Evolutionary conservation across 257 asterid genomes (phyloP).

Genomic region (Henckelia pumila): DNA sequence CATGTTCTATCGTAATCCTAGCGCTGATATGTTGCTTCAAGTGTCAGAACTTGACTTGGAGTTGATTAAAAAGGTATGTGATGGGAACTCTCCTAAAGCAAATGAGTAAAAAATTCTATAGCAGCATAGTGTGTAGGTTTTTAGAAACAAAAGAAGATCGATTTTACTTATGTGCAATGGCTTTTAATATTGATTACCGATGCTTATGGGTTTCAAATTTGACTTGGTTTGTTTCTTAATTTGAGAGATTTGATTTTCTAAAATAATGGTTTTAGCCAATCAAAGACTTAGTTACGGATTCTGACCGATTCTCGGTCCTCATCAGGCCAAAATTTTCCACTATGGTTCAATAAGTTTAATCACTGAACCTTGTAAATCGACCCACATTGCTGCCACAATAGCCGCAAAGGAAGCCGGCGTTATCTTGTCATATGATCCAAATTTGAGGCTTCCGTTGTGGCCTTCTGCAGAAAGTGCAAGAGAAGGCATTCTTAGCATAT

Average conservation of each 20-base stretch:
- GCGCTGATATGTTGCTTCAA: conserved; percentile 93
- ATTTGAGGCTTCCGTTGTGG: conserved; percentile 97
- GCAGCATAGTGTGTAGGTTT: background rate
- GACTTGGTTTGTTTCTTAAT: background rate
- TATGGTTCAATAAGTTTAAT: conserved; percentile 96
- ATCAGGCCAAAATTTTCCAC: conserved; percentile 91
- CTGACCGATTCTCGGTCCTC: conserved; percentile 13
- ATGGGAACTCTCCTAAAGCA: background rate
- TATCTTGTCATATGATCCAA: conserved; percentile 92
- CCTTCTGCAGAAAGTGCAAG: conserved; percentile 92
- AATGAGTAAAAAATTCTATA: background rate
- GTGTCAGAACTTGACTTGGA: conserved; percentile 79
- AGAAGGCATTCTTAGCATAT: conserved; percentile 94
- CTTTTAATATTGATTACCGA: background rate
- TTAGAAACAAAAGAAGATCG: background rate
- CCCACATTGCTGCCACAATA: conserved; percentile 84
- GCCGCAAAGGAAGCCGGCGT: conserved; percentile 94
- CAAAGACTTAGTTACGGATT: conserved; percentile 10
- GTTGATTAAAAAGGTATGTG: conserved; percentile 73
- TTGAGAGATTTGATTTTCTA: background rate
- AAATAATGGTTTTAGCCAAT: background rate
- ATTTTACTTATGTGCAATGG: background rate
- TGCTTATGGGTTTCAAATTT: background rate
- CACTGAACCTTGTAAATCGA: conserved; percentile 93
- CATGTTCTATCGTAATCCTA: conserved; percentile 98